Evolutionary conservation across 148 eudicot genomes (phyloP).

Genomic region (Fagopyrum homotropicum): DNA sequence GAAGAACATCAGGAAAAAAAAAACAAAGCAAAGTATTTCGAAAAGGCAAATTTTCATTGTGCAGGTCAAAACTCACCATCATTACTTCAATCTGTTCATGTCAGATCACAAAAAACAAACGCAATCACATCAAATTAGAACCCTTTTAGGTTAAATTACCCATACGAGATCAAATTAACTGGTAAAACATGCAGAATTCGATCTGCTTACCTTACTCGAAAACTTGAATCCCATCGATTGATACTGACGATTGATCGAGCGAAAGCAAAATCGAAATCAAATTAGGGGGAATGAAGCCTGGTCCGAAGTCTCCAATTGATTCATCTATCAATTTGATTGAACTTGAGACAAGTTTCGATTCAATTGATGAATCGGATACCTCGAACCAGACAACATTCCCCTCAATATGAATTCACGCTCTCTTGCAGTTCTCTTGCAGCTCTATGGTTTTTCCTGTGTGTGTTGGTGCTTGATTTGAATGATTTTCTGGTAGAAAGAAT

Average conservation of each 20-base stretch:
- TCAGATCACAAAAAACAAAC: background rate
- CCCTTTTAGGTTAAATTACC: background rate
- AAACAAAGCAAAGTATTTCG: background rate
- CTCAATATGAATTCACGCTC: background rate
- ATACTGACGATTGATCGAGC: background rate
- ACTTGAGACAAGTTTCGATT: background rate
- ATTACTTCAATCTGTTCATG: constrained; percentile 14
- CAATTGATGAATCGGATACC: background rate
- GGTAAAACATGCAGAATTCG: background rate
- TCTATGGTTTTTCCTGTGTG: background rate
- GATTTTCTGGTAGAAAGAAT: background rate
- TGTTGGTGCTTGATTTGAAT: background rate
- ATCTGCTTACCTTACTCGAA: background rate
- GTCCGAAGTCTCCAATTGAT: constrained; percentile 1
- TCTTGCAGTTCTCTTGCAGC: background rate
- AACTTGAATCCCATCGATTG: background rate
- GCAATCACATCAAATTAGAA: background rate
- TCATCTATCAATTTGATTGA: background rate
- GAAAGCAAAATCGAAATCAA: background rate
- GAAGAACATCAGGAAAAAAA: background rate
- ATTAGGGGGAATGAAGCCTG: constrained; percentile 14
- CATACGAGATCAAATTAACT: background rate
- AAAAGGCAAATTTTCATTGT: background rate
- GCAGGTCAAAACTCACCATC: constrained; percentile 8
- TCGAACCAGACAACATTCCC: constrained; percentile 19